Base-by-base conservation (phyloP, 176 grass and related monocot species). In the Ampelocalamus luodianensis region DNA sequence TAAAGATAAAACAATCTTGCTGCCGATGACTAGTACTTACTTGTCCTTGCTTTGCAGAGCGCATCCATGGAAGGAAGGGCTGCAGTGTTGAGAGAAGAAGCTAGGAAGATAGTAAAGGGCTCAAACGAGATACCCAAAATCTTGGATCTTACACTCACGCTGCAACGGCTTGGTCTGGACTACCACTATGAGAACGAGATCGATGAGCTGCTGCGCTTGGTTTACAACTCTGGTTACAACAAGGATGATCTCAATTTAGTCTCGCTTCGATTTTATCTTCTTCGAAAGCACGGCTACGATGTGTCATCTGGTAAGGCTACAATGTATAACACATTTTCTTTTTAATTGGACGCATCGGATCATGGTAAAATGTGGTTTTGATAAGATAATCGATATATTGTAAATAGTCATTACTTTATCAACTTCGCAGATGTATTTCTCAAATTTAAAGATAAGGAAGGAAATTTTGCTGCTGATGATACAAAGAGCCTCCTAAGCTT, bases 261-360 rank as follows among this genome's bases (percentile, higher is more conserved):
- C 16, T 87, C 77, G 1, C 77, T 74, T 74, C 6, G 77, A 5
- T 87, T 87, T 67, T 87, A 81, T 67, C 77, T 87, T 74, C 69
- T 87, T 5, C 37, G 60, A 15, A 80, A 87, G 37, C 23, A 87
- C n/a, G 48, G 70, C 8, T 74, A 81, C 23, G 69, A 81, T 56
- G 77, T 87, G 23, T 55, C 85, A 74, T 87, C 85, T 23, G 77
- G 85, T 80, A 76, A 84, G 46, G 18, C 50, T 45, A 45, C 1
- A 56, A 56, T 56, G 6, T 22, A 22, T 22, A 8, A 3, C 6
- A 22, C 18, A 22, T 56, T 56, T 56, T 9, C 18, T 22, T 8
- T 56, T 56, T 22, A 56, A 56, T 8, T 56, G 6, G 53, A 56
- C 3, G 18, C 53, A 56, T 22, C 13, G 16, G 4, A 51, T 22